Evolutionary conservation across 192 early-diverging fungal species (phyloP).

Genomic region (Coemansia sp.): DNA sequence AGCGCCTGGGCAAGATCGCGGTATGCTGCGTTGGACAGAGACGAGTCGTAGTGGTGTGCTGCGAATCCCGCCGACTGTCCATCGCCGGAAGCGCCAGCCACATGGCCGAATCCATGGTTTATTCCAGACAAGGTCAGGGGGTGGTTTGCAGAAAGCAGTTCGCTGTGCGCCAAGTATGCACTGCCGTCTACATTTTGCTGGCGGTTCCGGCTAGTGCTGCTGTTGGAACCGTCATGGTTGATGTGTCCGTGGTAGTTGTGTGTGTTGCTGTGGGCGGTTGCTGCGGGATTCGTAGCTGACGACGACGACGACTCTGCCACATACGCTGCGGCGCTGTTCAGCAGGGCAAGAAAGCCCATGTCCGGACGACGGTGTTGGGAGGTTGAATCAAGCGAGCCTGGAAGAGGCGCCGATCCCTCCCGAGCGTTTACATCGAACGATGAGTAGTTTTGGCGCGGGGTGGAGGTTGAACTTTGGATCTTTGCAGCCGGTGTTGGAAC

Average conservation of each 20-base stretch:
- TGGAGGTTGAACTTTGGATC: conserved; percentile 36
- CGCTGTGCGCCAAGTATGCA: conserved; percentile 23
- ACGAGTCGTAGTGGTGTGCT: conserved; percentile 24
- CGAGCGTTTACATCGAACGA: conserved; percentile 20
- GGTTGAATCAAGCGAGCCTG: conserved; percentile 11
- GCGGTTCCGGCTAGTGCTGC: background rate
- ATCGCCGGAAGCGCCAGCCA: conserved; percentile 2
- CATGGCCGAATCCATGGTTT: conserved; percentile 18
- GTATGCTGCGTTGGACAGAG: conserved; percentile 32
- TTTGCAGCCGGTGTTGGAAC: conserved; percentile 7
- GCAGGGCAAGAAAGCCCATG: conserved; percentile 46
- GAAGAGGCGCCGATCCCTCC: conserved; percentile 37
- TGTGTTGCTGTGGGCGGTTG: background rate
- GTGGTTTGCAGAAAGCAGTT: conserved; percentile 24
- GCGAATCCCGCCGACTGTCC: conserved; percentile 17
- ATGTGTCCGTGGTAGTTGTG: background rate
- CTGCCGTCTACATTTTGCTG: conserved; percentile 16
- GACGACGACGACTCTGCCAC: conserved; percentile 44
- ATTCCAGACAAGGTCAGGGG: conserved; percentile 29
- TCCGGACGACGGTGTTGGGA: conserved; percentile 34
- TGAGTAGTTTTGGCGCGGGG: conserved; percentile 18
- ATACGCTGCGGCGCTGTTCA: conserved; percentile 49
- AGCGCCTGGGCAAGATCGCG: conserved; percentile 49
- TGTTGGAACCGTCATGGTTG: background rate
- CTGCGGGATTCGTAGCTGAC: background rate